Percentiles rank a stretch among this genome's conserved stretches.
Conservation (phyloP, 768 basidiomycete species). For the Agaricus subrufescens region DNA sequence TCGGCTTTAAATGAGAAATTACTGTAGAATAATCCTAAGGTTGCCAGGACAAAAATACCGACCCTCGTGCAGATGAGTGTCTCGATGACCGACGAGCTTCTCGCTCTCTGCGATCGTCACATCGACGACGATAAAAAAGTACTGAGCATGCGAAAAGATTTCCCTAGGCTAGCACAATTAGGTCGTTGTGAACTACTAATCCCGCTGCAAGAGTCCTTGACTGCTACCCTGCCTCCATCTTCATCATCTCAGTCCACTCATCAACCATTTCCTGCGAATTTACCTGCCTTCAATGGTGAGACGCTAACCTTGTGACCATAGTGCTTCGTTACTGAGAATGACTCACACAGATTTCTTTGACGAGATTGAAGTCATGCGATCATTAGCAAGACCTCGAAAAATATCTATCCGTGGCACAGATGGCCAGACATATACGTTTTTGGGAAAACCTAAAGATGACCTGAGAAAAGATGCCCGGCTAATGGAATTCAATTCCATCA, state of each 20-base stretch:
- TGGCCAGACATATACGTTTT: conserved; percentile 82
- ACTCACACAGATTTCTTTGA: conserved; percentile 61
- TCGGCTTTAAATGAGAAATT: neutral
- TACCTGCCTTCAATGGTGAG: conserved; percentile 75
- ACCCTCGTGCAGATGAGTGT: conserved; percentile 49
- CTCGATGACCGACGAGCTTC: conserved; percentile 64
- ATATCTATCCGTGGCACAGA: conserved; percentile 81
- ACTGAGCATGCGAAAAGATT: conserved; percentile 47
- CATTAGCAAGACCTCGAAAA: conserved; percentile 88
- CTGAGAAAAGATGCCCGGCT: conserved; percentile 93
- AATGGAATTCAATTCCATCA: conserved; percentile 98
- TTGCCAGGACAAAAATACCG: conserved; percentile 29
- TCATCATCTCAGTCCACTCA: conserved; percentile 57
- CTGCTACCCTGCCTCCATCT: conserved; percentile 78
- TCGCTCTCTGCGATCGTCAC: conserved; percentile 57
- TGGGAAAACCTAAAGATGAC: conserved; percentile 97
- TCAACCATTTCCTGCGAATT: conserved; percentile 74
- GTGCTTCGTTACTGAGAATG: neutral
- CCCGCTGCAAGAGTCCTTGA: conserved; percentile 90
- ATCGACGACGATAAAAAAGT: conserved; percentile 35
- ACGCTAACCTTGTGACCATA: neutral
- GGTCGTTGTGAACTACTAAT: conserved; percentile 73
- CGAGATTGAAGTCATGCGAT: conserved; percentile 87
- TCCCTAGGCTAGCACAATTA: conserved; percentile 51
- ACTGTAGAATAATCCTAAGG: conserved; percentile 1